Base-by-base conservation (phyloP, 108 stramenopile species). In the Fragilariopsis cylindrus region DNA sequence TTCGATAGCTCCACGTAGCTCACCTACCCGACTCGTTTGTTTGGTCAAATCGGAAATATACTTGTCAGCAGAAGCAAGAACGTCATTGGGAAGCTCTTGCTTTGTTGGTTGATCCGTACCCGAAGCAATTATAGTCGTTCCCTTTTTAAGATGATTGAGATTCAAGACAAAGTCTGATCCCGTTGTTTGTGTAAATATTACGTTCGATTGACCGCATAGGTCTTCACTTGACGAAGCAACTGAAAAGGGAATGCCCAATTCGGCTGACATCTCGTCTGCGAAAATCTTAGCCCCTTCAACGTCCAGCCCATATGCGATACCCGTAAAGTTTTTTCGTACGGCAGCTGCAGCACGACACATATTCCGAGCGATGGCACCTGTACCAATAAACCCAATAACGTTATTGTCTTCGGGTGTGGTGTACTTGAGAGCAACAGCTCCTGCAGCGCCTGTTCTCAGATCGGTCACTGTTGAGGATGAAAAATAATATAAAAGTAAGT, bases 81-180 rank as follows among this genome's bases (percentile, higher is more conserved):
- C 90, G 66, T 95, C 91, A 9, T 85, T 79, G 19, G 97, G 97
- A 48, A 75, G 95, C 81, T 97, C 97, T 72, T 92, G 87, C 81
- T 97, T 97, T 41, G 97, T 96, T 44, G 95, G 94, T 82, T 97
- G 97, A 76, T 97, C 97, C 46, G 85, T 88, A 5, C 97, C 97
- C 21, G 90, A 92, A 2, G 95, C 95, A 80, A 97, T 96, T 65
- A 97, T 96, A 40, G 97, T 97, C 1, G 90, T 90, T 49, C 95
- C 97, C 12, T 92, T 86, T 65, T 86, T 87, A 4, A 97, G 79
- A 88, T 86, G 84, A 62, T 84, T 89, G 55, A 90, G 77, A 67
- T 97, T 91, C 71, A 97, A 79, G 11, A 96, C 93, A 5, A 91
- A 83, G 3, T 73, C 43, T 30, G 84, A 74, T 16, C 94, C 96